These are phyloP conservation scores for Plicaturopsis crispa DNA, from an alignment of 768 basidiomycete species.

Conservation along the genomic window DNA sequence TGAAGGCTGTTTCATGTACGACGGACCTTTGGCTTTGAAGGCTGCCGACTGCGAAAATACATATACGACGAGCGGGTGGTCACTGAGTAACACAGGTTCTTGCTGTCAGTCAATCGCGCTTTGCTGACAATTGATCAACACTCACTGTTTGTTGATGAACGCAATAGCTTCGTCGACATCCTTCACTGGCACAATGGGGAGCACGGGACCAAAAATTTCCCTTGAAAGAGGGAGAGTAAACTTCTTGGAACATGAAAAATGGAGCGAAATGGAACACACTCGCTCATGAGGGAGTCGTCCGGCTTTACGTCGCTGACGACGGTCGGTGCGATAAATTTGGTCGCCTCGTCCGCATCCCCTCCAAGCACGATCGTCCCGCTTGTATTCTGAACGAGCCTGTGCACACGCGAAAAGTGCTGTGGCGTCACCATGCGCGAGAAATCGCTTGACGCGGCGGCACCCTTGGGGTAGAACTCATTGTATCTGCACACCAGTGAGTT, in stretches of 20 bases:
- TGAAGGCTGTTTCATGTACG: neutral
- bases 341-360: slow-evolving; percentile 48
- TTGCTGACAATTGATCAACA: neutral
- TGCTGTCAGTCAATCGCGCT: no score
- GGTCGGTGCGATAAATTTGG: slow-evolving; percentile 64
- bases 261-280: slow-evolving; percentile 34
- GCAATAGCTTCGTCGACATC: slow-evolving; percentile 63
- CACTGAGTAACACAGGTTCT: slow-evolving; percentile 29
- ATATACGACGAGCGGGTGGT: slow-evolving; percentile 71
- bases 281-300: slow-evolving; percentile 67
- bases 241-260: neutral
- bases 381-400: slow-evolving; percentile 52
- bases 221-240: no score
- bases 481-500: neutral
- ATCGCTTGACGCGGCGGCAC: slow-evolving; percentile 33
- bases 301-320: slow-evolving; percentile 53
- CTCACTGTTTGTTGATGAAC: slow-evolving; percentile 54
- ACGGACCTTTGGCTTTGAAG: slow-evolving; percentile 55
- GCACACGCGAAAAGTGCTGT: slow-evolving; percentile 51
- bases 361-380: slow-evolving; percentile 61
- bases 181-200: slow-evolving; percentile 71
- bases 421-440: slow-evolving; percentile 45
- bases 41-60: slow-evolving; percentile 57
- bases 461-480: slow-evolving; percentile 25
- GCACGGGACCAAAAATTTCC: slow-evolving; percentile 79